Conservation (phyloP, 768 basidiomycete species). For the Mrakia gelida region DNA sequence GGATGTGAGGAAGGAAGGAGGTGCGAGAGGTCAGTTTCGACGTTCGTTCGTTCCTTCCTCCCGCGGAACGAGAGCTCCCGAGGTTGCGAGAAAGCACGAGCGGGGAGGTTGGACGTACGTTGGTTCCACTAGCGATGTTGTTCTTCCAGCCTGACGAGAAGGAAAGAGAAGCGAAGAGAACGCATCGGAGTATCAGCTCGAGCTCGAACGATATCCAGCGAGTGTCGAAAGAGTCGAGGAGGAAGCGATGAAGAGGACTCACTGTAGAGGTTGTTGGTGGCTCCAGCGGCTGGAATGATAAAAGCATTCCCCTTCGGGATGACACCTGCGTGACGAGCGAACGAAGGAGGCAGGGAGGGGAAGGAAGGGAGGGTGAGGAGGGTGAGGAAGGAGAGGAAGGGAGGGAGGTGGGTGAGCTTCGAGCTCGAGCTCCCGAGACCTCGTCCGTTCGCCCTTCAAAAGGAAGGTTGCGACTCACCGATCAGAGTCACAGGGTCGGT, state of each 20-base stretch:
- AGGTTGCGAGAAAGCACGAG: neutral
- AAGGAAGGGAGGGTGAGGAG: neutral
- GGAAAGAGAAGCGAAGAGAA: neutral
- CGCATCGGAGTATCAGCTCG: too few relatives aligned
- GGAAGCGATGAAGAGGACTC: neutral
- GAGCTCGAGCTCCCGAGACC: neutral
- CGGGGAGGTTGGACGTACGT: neutral
- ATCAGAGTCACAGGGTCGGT: constrained; percentile 15
- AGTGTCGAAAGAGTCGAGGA: neutral
- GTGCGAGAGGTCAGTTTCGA: neutral
- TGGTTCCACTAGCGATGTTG: constrained; percentile 22
- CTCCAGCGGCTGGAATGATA: constrained; percentile 3
- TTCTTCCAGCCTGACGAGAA: constrained; percentile 18
- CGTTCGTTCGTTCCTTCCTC: neutral
- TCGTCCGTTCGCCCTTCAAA: neutral
- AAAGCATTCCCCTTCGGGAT: constrained; percentile 27
- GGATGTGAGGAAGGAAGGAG: neutral
- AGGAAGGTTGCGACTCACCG: neutral
- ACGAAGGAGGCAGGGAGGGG: too few relatives aligned
- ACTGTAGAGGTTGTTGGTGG: neutral
- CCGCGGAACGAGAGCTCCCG: too few relatives aligned
- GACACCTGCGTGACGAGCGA: constrained; percentile 3
- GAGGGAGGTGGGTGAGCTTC: neutral
- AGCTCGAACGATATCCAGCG: too few relatives aligned
- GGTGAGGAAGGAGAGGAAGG: neutral